phyloP scores from a whole-genome alignment of 495 filamentous ascomycete species.

The Achaetomiella virescens region DNA sequence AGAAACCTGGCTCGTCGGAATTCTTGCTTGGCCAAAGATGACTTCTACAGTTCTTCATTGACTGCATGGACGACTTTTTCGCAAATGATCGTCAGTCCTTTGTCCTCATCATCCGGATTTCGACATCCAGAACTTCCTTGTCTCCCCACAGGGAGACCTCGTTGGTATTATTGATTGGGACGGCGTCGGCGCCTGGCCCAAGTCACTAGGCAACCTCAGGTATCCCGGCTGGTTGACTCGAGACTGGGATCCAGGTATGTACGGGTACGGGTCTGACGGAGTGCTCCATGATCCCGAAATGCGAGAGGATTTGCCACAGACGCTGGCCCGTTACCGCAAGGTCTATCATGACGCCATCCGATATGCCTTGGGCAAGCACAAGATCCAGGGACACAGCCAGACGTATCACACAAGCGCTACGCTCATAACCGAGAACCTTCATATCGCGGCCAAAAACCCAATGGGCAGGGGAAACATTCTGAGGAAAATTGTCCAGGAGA shows the following conservation, averaged over 20 bases:
- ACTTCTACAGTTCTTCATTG: not conserved
- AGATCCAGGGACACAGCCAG: not conserved
- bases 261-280: constrained; percentile 1
- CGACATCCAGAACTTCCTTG: constrained; percentile 6
- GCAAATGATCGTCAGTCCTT: not conserved
- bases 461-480: not conserved
- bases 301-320: constrained; percentile 2
- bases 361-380: not conserved
- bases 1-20: not conserved
- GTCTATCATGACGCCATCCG: not conserved
- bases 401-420: constrained; percentile 1
- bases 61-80: not conserved
- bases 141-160: not conserved
- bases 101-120: constrained; percentile 6
- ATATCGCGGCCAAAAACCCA: not conserved
- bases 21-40: not conserved
- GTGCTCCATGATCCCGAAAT: not conserved
- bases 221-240: constrained; percentile 6
- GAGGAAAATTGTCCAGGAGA: constrained; percentile 5
- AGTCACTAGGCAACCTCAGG: constrained; percentile 1
- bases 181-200: constrained; percentile 7
- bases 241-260: constrained; percentile 7
- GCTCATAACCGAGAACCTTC: constrained; percentile 2
- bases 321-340: not conserved
- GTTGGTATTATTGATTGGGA: constrained; percentile 7